Evolutionary conservation across 805 yeast species (phyloP).

Genomic region (Priceomyces fermenticarens): DNA sequence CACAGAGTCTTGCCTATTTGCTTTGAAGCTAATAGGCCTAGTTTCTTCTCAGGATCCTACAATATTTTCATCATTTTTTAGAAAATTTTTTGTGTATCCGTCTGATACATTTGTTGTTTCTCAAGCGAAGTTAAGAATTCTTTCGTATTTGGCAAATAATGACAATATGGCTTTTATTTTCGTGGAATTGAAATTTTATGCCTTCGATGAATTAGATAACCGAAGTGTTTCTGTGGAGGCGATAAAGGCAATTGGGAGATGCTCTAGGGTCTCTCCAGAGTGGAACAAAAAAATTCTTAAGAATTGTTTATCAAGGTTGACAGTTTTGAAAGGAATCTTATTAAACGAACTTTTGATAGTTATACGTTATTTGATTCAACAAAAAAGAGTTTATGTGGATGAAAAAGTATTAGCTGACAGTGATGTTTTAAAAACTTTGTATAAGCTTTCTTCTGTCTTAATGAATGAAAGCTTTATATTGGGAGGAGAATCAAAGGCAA

Average conservation of each 20-base stretch:
- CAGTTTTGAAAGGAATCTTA: constrained; percentile 26
- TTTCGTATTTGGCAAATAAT: constrained; percentile 57
- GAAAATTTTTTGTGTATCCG: constrained; percentile 55
- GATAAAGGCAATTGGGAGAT: constrained; percentile 59
- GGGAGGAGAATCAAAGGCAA: constrained; percentile 63
- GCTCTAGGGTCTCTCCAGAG: constrained; percentile 47
- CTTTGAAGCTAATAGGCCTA: constrained; percentile 47
- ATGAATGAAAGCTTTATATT: constrained; percentile 17
- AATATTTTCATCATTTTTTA: constrained; percentile 32
- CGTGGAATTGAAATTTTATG: constrained; percentile 60
- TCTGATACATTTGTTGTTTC: constrained; percentile 46
- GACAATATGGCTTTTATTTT: constrained; percentile 50
- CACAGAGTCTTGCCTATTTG: constrained; percentile 21
- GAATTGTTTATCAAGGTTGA: constrained; percentile 61
- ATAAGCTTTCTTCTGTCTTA: constrained; percentile 41
- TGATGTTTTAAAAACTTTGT: constrained; percentile 52
- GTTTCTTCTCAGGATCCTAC: constrained; percentile 31
- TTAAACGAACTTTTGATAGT: constrained; percentile 70
- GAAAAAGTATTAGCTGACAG: constrained; percentile 13
- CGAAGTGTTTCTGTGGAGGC: constrained; percentile 39
- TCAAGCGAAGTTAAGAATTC: constrained; percentile 55
- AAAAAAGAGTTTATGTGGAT: constrained; percentile 27
- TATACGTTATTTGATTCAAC: constrained; percentile 68
- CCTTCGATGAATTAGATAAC: constrained; percentile 12
- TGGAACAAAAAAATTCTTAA: constrained; percentile 55